Percentiles rank a stretch among this genome's conserved stretches.
These are phyloP conservation scores for Conoideocrella luteorostrata DNA, from an alignment of 2,329 filamentous ascomycete genomes.

Conservation along the genomic window DNA sequence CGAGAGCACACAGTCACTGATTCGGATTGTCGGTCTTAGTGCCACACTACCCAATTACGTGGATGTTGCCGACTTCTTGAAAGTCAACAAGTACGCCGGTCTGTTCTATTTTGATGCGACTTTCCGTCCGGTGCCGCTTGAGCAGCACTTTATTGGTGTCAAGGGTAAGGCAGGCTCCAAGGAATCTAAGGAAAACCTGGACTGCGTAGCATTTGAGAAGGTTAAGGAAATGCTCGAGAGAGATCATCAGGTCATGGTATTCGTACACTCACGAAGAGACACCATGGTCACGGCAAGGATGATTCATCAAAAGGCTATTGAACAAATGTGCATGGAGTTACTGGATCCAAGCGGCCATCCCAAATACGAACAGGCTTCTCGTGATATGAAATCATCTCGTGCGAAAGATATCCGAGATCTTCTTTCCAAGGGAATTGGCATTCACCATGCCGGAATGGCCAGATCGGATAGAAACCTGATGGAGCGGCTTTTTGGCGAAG, in stretches of 20 bases:
- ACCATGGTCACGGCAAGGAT: conserved; percentile 83
- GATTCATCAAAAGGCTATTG: conserved; percentile 78
- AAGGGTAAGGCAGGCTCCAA: conserved; percentile 83
- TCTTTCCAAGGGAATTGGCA: conserved; percentile 82
- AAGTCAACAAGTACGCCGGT: conserved; percentile 87
- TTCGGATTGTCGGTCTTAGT: conserved; percentile 91
- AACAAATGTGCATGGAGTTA: conserved; percentile 71
- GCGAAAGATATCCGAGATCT: conserved; percentile 85
- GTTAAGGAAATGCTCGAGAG: conserved; percentile 84
- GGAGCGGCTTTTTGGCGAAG: conserved; percentile 83
- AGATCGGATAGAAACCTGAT: conserved; percentile 92
- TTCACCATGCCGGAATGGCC: conserved; percentile 96
- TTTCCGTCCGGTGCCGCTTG: conserved; percentile 89
- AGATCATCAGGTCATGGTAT: conserved; percentile 98
- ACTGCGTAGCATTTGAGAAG: conserved; percentile 85
- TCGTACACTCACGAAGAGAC: conserved; percentile 94
- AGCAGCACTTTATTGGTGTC: conserved; percentile 95
- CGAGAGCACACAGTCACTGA: conserved; percentile 94
- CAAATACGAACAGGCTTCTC: conserved; percentile 69
- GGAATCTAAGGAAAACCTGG: conserved; percentile 80
- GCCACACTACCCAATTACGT: conserved; percentile 95
- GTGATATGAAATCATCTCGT: conserved; percentile 79
- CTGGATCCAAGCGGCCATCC: conserved; percentile 78
- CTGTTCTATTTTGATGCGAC: conserved; percentile 96
- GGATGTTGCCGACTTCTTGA: conserved; percentile 94